phyloP scores from a whole-genome alignment of 2,329 filamentous ascomycete species.

The Penicillium sp. region DNA sequence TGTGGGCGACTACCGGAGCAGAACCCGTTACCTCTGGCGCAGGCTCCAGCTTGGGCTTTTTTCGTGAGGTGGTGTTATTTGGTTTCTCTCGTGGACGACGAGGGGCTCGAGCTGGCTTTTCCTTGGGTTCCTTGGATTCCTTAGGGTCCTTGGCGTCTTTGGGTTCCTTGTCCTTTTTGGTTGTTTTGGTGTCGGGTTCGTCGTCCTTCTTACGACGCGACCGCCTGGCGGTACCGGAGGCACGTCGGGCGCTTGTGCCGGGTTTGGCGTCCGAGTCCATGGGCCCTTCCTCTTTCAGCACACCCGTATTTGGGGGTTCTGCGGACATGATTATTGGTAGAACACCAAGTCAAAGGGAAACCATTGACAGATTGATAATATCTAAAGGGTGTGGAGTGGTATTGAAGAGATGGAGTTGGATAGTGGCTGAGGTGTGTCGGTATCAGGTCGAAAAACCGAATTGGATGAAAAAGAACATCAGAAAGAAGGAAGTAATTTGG shows the following conservation, averaged over 20 bases:
- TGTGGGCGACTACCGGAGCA: slow-evolving; percentile 9
- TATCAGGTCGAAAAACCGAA: slow-evolving; percentile 6
- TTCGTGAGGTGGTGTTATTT: slow-evolving; percentile 43
- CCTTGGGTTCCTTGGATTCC: slow-evolving; percentile 17
- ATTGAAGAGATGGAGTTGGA: slow-evolving; percentile 1
- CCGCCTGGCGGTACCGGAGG: slow-evolving; percentile 29
- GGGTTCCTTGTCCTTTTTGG: slow-evolving; percentile 30
- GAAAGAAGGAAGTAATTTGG: slow-evolving; percentile 4
- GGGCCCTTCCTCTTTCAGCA: slow-evolving; percentile 29
- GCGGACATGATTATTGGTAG: slow-evolving; percentile 24
- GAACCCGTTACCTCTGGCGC: slow-evolving; percentile 19
- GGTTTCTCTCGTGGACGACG: slow-evolving; percentile 39
- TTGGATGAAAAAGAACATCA: slow-evolving; percentile 8
- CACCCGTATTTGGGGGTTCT: slow-evolving; percentile 26
- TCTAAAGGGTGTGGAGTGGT: slow-evolving; percentile 6
- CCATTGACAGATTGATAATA: slow-evolving; percentile 18
- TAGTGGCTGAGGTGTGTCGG: slow-evolving; percentile 12
- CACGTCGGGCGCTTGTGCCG: slow-evolving; percentile 32
- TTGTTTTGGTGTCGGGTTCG: slow-evolving; percentile 25
- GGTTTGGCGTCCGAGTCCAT: slow-evolving; percentile 22
- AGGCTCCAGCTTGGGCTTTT: slow-evolving; percentile 44
- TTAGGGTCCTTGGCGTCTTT: slow-evolving; percentile 26
- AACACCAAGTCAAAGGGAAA: not conserved
- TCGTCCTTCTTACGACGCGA: slow-evolving; percentile 45
- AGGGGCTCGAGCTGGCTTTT: slow-evolving; percentile 26